These are phyloP conservation scores for Tritrichomonas musculus DNA, from an alignment of 208 protist species.

Conservation along the genomic window DNA sequence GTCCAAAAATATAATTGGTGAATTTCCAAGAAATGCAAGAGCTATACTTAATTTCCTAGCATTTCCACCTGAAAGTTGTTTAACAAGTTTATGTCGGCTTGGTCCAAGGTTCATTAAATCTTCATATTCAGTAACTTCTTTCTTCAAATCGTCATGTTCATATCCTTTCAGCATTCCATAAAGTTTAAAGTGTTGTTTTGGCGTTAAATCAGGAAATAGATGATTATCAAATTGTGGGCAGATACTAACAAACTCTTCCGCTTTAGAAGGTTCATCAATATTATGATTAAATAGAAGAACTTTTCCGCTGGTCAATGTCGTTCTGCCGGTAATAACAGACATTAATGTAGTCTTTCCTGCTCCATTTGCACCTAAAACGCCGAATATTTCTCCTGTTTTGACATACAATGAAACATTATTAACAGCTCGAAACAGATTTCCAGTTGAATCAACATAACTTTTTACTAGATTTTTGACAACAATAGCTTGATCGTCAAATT, in stretches of 20 bases:
- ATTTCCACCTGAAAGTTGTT: not conserved
- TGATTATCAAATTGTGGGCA: conserved; percentile 24
- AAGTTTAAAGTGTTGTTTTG: not conserved
- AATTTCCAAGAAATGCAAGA: not conserved
- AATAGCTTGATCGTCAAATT: not conserved
- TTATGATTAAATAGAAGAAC: not conserved
- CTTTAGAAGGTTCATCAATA: not conserved
- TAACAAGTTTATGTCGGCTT: not conserved
- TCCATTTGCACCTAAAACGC: conserved; percentile 46
- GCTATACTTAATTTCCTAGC: not conserved
- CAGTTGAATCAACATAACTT: not conserved
- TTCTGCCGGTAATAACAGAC: conserved; percentile 39
- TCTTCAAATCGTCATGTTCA: not conserved
- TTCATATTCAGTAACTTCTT: not conserved
- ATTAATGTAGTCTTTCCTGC: conserved; percentile 48
- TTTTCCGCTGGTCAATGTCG: not conserved
- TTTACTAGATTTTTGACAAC: not conserved
- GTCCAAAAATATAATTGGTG: not conserved
- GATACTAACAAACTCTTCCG: not conserved
- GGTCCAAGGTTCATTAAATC: not conserved
- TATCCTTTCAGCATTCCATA: not conserved
- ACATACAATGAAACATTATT: not conserved
- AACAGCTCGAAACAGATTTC: not conserved
- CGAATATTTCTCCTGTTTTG: conserved; percentile 31
- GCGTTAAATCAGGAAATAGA: not conserved